phyloP scores from a whole-genome alignment of 176 grass and related monocot genomes.

The Musa acuminata region DNA sequence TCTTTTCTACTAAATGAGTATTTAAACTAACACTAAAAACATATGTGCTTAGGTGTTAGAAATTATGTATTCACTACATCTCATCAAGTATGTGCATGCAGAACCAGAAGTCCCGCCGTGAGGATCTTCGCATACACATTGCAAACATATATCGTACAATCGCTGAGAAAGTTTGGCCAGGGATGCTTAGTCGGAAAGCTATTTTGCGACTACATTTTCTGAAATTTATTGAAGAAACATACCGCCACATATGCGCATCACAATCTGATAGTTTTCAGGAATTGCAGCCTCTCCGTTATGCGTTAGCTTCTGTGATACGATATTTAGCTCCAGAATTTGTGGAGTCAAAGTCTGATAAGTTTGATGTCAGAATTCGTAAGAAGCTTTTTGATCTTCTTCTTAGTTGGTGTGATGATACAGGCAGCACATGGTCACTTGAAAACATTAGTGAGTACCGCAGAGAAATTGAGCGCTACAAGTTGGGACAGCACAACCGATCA shows the following conservation, averaged over 20 bases:
- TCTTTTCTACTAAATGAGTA: no score
- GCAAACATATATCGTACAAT: constrained; percentile 87
- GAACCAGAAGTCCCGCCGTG: constrained; percentile 79
- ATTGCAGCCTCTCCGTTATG: constrained; percentile 77
- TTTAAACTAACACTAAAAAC: background rate
- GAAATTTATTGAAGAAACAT: constrained; percentile 87
- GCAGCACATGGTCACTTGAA: constrained; percentile 65
- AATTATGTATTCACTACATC: background rate
- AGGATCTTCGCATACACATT: constrained; percentile 86
- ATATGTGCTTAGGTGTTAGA: background rate
- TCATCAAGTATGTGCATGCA: constrained; percentile 24
- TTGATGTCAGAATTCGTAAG: constrained; percentile 73
- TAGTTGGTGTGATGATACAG: constrained; percentile 90
- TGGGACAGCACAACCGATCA: constrained; percentile 71
- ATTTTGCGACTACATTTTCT: constrained; percentile 69
- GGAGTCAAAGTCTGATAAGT: constrained; percentile 70
- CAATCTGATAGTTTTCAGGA: constrained; percentile 70
- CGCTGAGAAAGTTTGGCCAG: constrained; percentile 91
- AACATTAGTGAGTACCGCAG: constrained; percentile 53
- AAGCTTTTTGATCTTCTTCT: constrained; percentile 79
- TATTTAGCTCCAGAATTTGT: constrained; percentile 93
- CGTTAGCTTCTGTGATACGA: constrained; percentile 76
- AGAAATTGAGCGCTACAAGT: constrained; percentile 89
- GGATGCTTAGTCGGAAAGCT: constrained; percentile 73
- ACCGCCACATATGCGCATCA: constrained; percentile 45